A percentile compares a stretch with the other conserved stretches of the same genome.
Conservation (phyloP, 2,329 filamentous ascomycete species). For the Nigrospora sphaerica region DNA sequence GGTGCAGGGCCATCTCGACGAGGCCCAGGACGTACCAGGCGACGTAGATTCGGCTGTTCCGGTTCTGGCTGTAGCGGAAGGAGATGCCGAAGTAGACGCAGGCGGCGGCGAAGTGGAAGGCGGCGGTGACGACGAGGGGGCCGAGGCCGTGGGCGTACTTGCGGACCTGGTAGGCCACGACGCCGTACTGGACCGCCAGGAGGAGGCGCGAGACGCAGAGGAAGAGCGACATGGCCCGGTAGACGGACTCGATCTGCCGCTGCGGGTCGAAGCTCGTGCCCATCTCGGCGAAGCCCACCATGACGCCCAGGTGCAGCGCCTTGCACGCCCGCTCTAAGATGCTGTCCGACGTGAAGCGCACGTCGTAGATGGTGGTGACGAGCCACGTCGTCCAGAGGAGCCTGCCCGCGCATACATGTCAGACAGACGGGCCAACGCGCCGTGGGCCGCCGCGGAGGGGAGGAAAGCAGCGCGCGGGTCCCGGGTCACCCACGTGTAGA, state of each 20-base stretch:
- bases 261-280: conserved; percentile 37
- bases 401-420: conserved; percentile 16
- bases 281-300: conserved; percentile 59
- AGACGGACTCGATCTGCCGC: conserved; percentile 27
- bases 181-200: conserved; percentile 45
- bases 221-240: conserved; percentile 36
- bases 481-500: conserved; percentile 30
- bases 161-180: conserved; percentile 35
- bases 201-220: conserved; percentile 46
- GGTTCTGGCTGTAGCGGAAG: conserved; percentile 26
- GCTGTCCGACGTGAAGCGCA: conserved; percentile 58
- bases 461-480: too few species aligned
- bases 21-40: conserved; percentile 48
- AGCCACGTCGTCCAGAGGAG: conserved; percentile 66
- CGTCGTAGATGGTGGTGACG: conserved; percentile 55
- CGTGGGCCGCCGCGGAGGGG: background rate
- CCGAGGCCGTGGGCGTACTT: conserved; percentile 28
- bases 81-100: conserved; percentile 33
- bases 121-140: conserved; percentile 27
- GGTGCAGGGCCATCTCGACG: conserved; percentile 43
- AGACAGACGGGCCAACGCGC: conserved; percentile 14
- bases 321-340: conserved; percentile 55
- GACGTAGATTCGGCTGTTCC: conserved; percentile 26
- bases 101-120: conserved; percentile 24
- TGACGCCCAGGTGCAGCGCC: conserved; percentile 53